Evolutionary conservation across 768 basidiomycete species (phyloP).

Genomic region (Rhodosporidiobolus odoratus): DNA sequence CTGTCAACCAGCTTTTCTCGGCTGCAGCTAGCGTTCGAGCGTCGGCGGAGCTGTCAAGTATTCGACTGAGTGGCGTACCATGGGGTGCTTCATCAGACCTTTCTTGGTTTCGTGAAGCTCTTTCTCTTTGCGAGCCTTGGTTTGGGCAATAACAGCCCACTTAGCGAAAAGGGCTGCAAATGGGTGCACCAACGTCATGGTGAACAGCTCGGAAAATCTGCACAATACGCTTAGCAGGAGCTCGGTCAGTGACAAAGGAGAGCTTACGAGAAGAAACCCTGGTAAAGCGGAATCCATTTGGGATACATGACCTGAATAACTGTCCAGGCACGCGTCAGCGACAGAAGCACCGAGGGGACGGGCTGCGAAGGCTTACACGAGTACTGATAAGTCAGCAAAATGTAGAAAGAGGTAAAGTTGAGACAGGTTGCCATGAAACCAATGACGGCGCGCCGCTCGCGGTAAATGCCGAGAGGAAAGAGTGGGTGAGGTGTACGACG

Average conservation of each 20-base stretch:
- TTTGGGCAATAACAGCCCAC: background rate
- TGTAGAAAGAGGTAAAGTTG: background rate
- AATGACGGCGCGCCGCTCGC: background rate
- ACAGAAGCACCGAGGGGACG: background rate
- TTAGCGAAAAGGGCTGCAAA: background rate
- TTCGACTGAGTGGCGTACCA: background rate
- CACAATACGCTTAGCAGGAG: background rate
- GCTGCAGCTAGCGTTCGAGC: background rate
- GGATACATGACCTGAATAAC: background rate
- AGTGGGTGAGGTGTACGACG: too few relatives aligned
- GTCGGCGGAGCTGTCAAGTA: too few relatives aligned
- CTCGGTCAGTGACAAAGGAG: background rate
- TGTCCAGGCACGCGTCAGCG: background rate
- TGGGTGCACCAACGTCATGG: background rate
- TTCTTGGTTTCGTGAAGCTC: background rate
- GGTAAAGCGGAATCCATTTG: background rate
- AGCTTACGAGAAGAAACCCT: background rate
- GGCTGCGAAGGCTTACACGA: background rate
- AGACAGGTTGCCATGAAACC: background rate
- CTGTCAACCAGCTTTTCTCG: too few relatives aligned
- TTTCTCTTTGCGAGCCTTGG: too few relatives aligned
- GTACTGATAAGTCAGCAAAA: constrained; percentile 2
- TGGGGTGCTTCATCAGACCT: background rate
- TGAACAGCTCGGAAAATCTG: background rate
- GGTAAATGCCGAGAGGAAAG: background rate